A percentile compares a stretch with the other conserved stretches of the same genome.
phyloP scores from a whole-genome alignment of 352 stramenopile genomes.

The Phytophthora kernoviae region DNA sequence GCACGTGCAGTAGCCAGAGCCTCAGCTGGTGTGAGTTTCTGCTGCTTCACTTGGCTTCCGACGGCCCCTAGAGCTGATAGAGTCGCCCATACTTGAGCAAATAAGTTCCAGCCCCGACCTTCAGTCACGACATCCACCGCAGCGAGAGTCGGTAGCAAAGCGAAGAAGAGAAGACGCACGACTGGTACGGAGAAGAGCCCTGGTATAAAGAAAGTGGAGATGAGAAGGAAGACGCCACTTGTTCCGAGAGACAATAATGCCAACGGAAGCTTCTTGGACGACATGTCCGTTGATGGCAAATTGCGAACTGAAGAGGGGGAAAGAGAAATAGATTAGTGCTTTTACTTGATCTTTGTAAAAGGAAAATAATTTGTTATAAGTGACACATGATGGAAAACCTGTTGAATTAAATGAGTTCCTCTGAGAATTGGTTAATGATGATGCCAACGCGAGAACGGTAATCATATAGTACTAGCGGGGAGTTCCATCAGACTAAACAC shows the following conservation, averaged over 20 bases:
- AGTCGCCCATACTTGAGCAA: conserved; percentile 36
- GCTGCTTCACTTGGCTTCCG: conserved; percentile 11
- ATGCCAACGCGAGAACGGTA: too few relatives aligned
- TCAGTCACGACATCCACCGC: conserved; percentile 51
- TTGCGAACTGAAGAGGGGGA: neutral
- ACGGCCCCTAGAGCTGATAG: conserved; percentile 29
- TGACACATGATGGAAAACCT: too few relatives aligned
- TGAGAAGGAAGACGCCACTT: conserved; percentile 28
- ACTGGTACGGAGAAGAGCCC: conserved; percentile 23
- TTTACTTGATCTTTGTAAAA: too few relatives aligned
- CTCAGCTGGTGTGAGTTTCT: conserved; percentile 18
- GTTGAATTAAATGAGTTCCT: too few relatives aligned
- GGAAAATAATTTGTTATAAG: too few relatives aligned
- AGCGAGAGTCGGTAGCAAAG: conserved; percentile 53
- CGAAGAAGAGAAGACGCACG: conserved; percentile 55
- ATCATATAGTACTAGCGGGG: too few relatives aligned
- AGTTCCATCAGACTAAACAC: too few relatives aligned
- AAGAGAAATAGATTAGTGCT: neutral
- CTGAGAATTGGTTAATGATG: too few relatives aligned
- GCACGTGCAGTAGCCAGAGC: conserved; percentile 32
- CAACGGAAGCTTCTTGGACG: conserved; percentile 41
- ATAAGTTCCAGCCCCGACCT: conserved; percentile 28
- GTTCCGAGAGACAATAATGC: conserved; percentile 28
- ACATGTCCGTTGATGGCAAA: too few relatives aligned
- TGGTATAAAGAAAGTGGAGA: conserved; percentile 6